Evolutionary conservation across 257 asterid species (phyloP).

Genomic region (Rhazya stricta): DNA sequence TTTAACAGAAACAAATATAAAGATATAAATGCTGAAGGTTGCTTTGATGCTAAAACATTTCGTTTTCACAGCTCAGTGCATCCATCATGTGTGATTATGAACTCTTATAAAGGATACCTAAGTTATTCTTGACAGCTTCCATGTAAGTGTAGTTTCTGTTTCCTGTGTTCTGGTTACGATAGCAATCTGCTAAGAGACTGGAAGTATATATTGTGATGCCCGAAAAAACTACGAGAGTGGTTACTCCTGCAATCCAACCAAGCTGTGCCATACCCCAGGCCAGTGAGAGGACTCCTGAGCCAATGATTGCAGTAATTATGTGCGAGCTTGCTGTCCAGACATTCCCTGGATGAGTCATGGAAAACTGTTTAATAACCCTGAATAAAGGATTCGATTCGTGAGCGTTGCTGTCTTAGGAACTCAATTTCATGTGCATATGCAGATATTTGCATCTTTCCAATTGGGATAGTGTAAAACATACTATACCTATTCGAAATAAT

Average conservation of each 20-base stretch:
- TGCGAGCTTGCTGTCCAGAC: slow-evolving; percentile 60
- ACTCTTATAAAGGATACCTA: slow-evolving; percentile 33
- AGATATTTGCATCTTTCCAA: too few species aligned
- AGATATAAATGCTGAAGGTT: background rate
- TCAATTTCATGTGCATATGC: background rate
- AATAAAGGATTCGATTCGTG: background rate
- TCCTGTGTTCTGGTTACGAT: slow-evolving; percentile 46
- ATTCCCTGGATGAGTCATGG: background rate
- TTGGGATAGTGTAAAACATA: too few species aligned
- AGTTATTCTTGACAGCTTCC: slow-evolving; percentile 56
- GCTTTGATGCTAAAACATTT: background rate
- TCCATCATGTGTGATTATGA: background rate
- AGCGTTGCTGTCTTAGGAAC: background rate
- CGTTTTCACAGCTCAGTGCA: background rate
- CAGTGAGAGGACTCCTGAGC: slow-evolving; percentile 71
- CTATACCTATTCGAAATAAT: too few species aligned
- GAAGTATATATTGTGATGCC: slow-evolving; percentile 51
- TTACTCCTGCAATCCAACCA: slow-evolving; percentile 64
- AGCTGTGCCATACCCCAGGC: slow-evolving; percentile 77
- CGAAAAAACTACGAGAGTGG: slow-evolving; percentile 45
- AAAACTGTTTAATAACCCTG: background rate
- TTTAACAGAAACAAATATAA: background rate
- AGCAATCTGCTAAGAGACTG: slow-evolving; percentile 54
- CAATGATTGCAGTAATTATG: slow-evolving; percentile 63
- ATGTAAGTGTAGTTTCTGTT: slow-evolving; percentile 61